A percentile compares a stretch with the other conserved stretches of the same genome.
phyloP scores from a whole-genome alignment of 2,329 filamentous ascomycete genomes.

The Dryadomyces sulphureus region DNA sequence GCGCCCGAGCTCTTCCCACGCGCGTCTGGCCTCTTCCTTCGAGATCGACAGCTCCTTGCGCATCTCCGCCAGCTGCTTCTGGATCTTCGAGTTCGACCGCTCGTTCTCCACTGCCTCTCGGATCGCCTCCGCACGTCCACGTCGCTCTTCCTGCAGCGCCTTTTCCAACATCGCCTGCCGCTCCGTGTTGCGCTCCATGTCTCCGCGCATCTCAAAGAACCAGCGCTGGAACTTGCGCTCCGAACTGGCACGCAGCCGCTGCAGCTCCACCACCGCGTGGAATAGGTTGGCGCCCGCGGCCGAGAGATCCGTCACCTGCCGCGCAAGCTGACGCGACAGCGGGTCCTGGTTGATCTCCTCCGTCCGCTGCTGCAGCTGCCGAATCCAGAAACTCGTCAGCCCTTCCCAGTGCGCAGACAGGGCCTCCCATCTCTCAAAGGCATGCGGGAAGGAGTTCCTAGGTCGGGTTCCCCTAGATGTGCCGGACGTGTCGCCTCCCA shows the following conservation, averaged over 20 bases:
- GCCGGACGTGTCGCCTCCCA: conserved; percentile 16
- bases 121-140: conserved; percentile 52
- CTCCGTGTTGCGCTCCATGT: conserved; percentile 76
- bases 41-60: conserved; percentile 85
- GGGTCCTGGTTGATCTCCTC: conserved; percentile 73
- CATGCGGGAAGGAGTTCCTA: conserved; percentile 76
- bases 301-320: conserved; percentile 93
- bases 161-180: conserved; percentile 66
- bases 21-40: conserved; percentile 85
- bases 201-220: conserved; percentile 89
- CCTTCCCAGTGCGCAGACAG: conserved; percentile 97
- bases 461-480: conserved; percentile 22
- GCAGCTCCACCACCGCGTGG: conserved; percentile 91
- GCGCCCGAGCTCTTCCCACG: conserved; percentile 92
- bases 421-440: conserved; percentile 95
- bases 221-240: conserved; percentile 97
- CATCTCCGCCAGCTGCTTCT: conserved; percentile 78
- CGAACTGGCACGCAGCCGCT: conserved; percentile 82
- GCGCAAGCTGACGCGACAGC: conserved; percentile 72
- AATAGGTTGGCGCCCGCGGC: conserved; percentile 94
- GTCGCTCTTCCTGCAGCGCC: conserved; percentile 59
- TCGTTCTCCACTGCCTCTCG: conserved; percentile 52
- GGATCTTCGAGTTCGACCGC: conserved; percentile 51
- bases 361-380: conserved; percentile 77
- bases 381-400: conserved; percentile 93